phyloP scores from a whole-genome alignment of 75 land plant genomes.

The Selaginella tamariscina region DNA sequence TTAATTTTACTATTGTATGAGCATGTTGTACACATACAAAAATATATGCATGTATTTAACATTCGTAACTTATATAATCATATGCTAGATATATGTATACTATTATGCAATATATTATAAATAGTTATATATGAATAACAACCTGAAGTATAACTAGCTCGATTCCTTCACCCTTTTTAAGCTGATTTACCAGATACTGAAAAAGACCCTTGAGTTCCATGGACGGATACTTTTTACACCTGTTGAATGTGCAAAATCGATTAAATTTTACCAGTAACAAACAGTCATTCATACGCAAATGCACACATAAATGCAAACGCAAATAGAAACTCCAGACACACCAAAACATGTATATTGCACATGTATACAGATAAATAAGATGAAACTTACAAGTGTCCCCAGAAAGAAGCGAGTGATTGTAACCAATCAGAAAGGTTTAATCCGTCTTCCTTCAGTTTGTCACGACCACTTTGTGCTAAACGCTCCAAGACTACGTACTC shows the following conservation, averaged over 20 bases:
- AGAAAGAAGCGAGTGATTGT: slow-evolving; percentile 97
- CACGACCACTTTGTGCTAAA: slow-evolving; percentile 93
- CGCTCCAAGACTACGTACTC: slow-evolving; percentile 99
- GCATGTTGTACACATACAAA: too few relatives aligned
- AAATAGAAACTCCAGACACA: not conserved
- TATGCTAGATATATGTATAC: too few relatives aligned
- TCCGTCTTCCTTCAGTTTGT: slow-evolving; percentile 93
- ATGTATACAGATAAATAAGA: too few relatives aligned
- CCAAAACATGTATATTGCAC: not conserved
- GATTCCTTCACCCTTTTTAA: slow-evolving; percentile 77
- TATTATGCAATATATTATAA: too few relatives aligned
- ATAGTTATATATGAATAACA: too few relatives aligned
- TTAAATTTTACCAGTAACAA: too few relatives aligned
- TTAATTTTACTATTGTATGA: too few relatives aligned
- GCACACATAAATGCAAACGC: too few relatives aligned
- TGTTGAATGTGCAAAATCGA: too few relatives aligned
- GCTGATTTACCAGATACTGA: slow-evolving; percentile 94
- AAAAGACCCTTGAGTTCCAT: slow-evolving; percentile 98
- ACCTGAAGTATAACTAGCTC: slow-evolving; percentile 97
- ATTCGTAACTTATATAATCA: too few relatives aligned
- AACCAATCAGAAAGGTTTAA: slow-evolving; percentile 98
- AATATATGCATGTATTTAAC: too few relatives aligned
- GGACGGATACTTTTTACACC: slow-evolving; percentile 98
- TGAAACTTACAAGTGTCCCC: slow-evolving; percentile 93
- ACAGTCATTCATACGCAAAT: too few relatives aligned